Conservation (phyloP, 2,329 filamentous ascomycete species). For the Paradendryphiella salina region DNA sequence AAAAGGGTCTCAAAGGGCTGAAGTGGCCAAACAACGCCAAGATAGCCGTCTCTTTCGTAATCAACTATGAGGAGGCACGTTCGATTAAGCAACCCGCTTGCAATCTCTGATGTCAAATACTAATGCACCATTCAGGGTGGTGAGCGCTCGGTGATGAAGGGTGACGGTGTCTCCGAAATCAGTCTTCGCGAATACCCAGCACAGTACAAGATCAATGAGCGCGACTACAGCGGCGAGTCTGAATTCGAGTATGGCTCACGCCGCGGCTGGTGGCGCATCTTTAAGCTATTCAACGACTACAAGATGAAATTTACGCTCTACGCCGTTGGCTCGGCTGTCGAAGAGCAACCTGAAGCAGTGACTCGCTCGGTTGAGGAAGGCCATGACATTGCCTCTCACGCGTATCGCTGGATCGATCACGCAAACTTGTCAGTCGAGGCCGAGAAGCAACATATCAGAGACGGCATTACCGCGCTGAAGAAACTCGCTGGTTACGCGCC, state of each 20-base stretch:
- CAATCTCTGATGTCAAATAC: background rate
- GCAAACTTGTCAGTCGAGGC: constrained; percentile 52
- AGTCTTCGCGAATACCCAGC: constrained; percentile 46
- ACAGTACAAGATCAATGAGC: constrained; percentile 47
- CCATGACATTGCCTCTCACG: constrained; percentile 57
- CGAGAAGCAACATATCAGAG: constrained; percentile 54
- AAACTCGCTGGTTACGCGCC: constrained; percentile 53
- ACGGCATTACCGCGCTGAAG: constrained; percentile 50
- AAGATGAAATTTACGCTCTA: constrained; percentile 57
- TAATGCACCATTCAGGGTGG: constrained; percentile 34
- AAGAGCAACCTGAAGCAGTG: constrained; percentile 55
- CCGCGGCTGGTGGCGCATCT: constrained; percentile 56
- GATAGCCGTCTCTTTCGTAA: constrained; percentile 47
- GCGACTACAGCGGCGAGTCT: constrained; percentile 53
- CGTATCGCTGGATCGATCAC: constrained; percentile 58
- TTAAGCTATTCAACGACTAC: constrained; percentile 54
- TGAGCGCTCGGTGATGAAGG: constrained; percentile 37
- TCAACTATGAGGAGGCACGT: constrained; percentile 21
- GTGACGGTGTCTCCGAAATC: constrained; percentile 40
- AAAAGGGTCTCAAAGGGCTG: constrained; percentile 42
- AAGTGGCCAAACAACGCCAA: constrained; percentile 46
- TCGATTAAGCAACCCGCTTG: no score
- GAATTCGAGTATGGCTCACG: constrained; percentile 59
- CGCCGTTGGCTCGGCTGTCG: constrained; percentile 55
- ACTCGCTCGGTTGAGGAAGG: constrained; percentile 54